Evolutionary conservation across 371 early-diverging fungal genomes (phyloP), one percentile per base, ranked within the genome.

Genomic region (Blakeslea trispora): DNA sequence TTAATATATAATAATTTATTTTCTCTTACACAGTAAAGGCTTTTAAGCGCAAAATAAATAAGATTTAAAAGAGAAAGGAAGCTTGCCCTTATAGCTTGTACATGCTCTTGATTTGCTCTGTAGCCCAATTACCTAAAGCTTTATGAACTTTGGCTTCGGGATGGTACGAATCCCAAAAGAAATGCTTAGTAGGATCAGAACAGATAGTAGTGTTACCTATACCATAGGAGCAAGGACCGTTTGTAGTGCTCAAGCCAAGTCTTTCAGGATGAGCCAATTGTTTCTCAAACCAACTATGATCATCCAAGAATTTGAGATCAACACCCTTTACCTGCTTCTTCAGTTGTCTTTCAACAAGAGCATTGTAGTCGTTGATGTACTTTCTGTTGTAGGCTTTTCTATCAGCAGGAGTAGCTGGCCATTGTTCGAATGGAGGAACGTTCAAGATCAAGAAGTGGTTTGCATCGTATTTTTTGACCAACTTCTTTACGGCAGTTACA

Each of bases 191-290:
- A 18, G 62, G 58, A 21, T 69, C 62, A 35, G 44, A 22, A 34
- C 65, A 69, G 10, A 35, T 56, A 31, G 54, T 17, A 8, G 53
- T 55, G 41, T 69, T 65, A 45, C 65, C 69, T 22, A 64, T 52
- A 18, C 65, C 69, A 44, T 54, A 44, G 24, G 40, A 52, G 23
- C 69, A 69, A 49, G 65, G 62, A 4, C 61, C 58, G 34, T 61
- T 61, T 10, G 50, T 50, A 14, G 53, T 61, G 1, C 19, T 15
- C 14, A 57, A 37, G 2, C 50, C 55, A 15, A 64, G 22, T 6
- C 22, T 46, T 15, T 48, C 51, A 15, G 61, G 56, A 23, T 61
- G 19, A 11, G 53, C 54, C 45, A 49, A 10, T 55, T 32, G 17
- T 45, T 57, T 32, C 0, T 24, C 10, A 45, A 50, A 64, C 49